phyloP scores from a whole-genome alignment of 768 basidiomycete genomes.

The Kwoniella bestiolae region DNA sequence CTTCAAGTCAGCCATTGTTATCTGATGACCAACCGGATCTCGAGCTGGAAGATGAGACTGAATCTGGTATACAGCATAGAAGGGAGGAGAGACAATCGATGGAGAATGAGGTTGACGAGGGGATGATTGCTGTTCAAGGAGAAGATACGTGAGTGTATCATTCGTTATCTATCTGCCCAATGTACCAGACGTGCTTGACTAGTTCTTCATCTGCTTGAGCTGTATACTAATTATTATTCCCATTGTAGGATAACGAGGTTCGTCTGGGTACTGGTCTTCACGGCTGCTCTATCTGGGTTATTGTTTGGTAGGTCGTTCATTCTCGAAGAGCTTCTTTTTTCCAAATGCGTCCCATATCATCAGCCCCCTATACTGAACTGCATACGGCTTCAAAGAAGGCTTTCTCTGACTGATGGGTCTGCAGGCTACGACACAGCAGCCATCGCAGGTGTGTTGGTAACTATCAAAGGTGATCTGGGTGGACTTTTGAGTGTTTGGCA shows the following conservation, averaged over 20 bases:
- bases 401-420: not conserved
- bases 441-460: slow-evolving; percentile 78
- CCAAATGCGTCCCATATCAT: not conserved
- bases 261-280: slow-evolving; percentile 75
- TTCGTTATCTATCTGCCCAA: not conserved
- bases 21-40: not conserved
- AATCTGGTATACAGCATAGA: not conserved
- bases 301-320: slow-evolving; percentile 66
- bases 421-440: slow-evolving; percentile 78
- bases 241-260: slow-evolving; percentile 66
- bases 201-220: not conserved
- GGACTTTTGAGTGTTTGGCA: slow-evolving; percentile 65
- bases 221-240: not conserved
- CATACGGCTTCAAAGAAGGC: not conserved
- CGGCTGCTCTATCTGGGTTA: slow-evolving; percentile 75
- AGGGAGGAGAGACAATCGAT: not conserved
- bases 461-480: slow-evolving; percentile 71
- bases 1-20: not conserved
- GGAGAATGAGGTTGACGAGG: slow-evolving; percentile 35
- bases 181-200: too few relatives aligned
- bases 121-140: slow-evolving; percentile 44
- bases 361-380: too few relatives aligned
- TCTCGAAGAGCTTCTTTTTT: not conserved
- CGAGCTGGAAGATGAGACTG: slow-evolving; percentile 1
- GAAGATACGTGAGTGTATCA: slow-evolving; percentile 49